Evolutionary conservation across 495 filamentous ascomycete genomes (phyloP).

Genomic region (Xylaria intraflava): DNA sequence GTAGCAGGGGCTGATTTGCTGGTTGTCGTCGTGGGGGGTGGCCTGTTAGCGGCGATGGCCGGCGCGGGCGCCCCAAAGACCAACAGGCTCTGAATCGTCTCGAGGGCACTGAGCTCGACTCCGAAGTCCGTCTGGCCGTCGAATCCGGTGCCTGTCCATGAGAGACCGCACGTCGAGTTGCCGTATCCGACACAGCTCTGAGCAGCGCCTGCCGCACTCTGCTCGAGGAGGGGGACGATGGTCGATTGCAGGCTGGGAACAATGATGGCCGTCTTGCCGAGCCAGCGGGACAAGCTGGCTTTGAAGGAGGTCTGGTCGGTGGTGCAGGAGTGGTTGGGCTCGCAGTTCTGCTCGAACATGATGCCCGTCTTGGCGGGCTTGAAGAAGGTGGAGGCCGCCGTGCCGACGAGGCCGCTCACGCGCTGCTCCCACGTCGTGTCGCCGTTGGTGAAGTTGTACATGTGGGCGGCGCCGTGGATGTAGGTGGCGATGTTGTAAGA

Average conservation of each 20-base stretch:
- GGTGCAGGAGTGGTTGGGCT: constrained; percentile 56
- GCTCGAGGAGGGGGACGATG: constrained; percentile 49
- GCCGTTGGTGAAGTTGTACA: constrained; percentile 64
- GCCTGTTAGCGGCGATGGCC: neutral
- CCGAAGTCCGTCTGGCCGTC: constrained; percentile 54
- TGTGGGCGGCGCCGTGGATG: constrained; percentile 66
- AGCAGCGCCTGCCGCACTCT: constrained; percentile 57
- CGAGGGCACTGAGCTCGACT: constrained; percentile 55
- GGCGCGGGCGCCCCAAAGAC: constrained; percentile 23
- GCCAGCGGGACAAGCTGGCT: constrained; percentile 68
- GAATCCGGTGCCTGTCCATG: constrained; percentile 54
- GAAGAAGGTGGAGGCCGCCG: constrained; percentile 51
- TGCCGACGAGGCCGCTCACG: constrained; percentile 50
- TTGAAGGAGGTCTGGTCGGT: constrained; percentile 71
- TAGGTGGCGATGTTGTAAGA: constrained; percentile 70
- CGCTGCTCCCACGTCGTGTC: constrained; percentile 54
- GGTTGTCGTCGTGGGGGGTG: neutral
- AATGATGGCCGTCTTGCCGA: constrained; percentile 59
- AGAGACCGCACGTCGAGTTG: constrained; percentile 59
- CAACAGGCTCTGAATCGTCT: constrained; percentile 48
- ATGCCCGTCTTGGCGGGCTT: constrained; percentile 44
- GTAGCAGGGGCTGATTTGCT: no score
- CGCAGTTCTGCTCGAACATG: constrained; percentile 67
- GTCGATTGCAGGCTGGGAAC: constrained; percentile 51
- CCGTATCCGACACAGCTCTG: constrained; percentile 52